Base-by-base conservation (phyloP, 106 monocot genomes). In the Allium sativum region DNA sequence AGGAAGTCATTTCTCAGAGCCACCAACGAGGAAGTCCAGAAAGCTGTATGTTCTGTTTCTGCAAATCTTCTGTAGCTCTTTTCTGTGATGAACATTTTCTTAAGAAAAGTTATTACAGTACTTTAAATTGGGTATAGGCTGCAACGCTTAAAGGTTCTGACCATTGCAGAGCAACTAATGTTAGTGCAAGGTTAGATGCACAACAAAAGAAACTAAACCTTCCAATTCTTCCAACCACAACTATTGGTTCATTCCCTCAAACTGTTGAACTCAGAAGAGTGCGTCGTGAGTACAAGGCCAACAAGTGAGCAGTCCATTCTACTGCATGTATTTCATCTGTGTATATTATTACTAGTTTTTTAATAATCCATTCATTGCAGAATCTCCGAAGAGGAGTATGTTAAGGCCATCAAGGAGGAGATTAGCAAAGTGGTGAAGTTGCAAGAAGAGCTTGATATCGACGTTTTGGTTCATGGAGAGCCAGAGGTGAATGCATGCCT, bases 21-120 rank as follows among this genome's bases (percentile, higher is more conserved):
- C 12, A 70, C 60, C 43, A 70, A 70, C 40, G 63, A 63, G 55
- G 64, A 72, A 47, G 71, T 72, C 48, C 71, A 72, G 64, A 72
- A 72, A 57, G 64, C 46, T 50, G 64, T 64, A 51, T 31, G 64
- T 64, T 44, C 13, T n/a, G n/a, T n/a, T n/a, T n/a, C n/a, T n/a
- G n/a, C n/a, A n/a, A n/a, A n/a, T n/a, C n/a, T n/a, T n/a, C n/a
- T n/a, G n/a, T n/a, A n/a, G n/a, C n/a, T n/a, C n/a, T n/a, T n/a
- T n/a, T n/a, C n/a, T n/a, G n/a, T n/a, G n/a, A n/a, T n/a, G n/a
- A n/a, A n/a, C n/a, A n/a, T n/a, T n/a, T n/a, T n/a, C n/a, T n/a
- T n/a, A n/a, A n/a, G n/a, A n/a, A n/a, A n/a, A n/a, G n/a, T n/a
- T n/a, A n/a, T n/a, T n/a, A n/a, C n/a, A n/a, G n/a, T n/a, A n/a